These are phyloP conservation scores for Pichia ethanolica DNA, from an alignment of 805 yeast genomes.

Conservation along the genomic window DNA sequence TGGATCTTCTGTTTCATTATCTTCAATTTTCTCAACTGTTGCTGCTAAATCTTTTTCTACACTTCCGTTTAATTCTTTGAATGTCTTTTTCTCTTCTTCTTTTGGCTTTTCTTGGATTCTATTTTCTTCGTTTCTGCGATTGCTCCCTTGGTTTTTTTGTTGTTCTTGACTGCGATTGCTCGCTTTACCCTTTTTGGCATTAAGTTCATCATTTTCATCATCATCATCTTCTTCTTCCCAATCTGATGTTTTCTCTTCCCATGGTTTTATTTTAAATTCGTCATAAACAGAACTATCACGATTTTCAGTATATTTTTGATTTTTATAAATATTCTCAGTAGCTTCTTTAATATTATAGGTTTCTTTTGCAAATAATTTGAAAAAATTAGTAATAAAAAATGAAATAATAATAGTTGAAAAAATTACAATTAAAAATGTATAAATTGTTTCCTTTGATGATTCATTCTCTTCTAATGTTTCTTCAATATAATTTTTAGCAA, in stretches of 20 bases:
- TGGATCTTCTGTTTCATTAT: too few species aligned
- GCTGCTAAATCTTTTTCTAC: neutral
- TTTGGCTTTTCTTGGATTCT: constrained; percentile 3
- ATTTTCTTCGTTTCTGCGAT: constrained; percentile 6
- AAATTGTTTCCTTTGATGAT: constrained; percentile 1
- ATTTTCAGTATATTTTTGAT: too few species aligned
- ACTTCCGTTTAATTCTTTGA: neutral
- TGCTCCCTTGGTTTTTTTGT: constrained; percentile 6
- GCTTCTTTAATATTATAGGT: too few species aligned
- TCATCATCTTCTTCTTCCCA: constrained; percentile 5
- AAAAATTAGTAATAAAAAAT: constrained; percentile 5
- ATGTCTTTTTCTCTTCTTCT: constrained; percentile 9
- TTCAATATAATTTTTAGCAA: neutral
- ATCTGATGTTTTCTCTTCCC: neutral
- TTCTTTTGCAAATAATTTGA: constrained; percentile 10
- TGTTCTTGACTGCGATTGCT: constrained; percentile 11
- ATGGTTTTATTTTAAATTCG: too few species aligned
- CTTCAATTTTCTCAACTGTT: neutral
- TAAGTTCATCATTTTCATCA: constrained; percentile 1
- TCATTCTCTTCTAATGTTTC: neutral
- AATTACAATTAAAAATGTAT: constrained; percentile 7
- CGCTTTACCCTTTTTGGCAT: neutral
- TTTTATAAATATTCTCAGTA: too few species aligned
- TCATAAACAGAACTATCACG: too few species aligned
- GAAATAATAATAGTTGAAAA: constrained; percentile 12